Percentiles rank a stretch among this genome's conserved stretches.
Evolutionary conservation across 129 eudicot genomes (phyloP).

Genomic region (Centella asiatica): DNA sequence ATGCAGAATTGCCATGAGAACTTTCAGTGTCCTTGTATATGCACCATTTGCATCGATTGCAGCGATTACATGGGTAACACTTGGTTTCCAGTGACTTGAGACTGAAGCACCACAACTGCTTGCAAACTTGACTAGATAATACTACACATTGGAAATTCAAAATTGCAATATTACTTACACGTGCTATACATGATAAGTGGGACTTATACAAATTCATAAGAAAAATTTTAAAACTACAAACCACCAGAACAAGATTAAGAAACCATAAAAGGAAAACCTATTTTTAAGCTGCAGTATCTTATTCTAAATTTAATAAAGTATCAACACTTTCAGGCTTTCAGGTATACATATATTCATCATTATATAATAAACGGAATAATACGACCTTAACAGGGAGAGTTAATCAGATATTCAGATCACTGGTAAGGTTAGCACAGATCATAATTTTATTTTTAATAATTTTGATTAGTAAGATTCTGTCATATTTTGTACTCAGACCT

Average conservation of each 20-base stretch:
- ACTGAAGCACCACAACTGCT: conserved; percentile 50
- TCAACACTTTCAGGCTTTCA: too few species aligned
- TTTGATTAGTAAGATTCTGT: neutral
- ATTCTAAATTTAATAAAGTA: too few species aligned
- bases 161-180: neutral
- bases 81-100: conserved; percentile 50
- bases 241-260: too few species aligned
- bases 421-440: too few species aligned
- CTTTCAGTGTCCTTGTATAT: conserved; percentile 68
- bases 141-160: conserved; percentile 31
- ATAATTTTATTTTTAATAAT: too few species aligned
- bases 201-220: neutral
- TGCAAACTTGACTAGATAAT: conserved; percentile 51
- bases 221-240: neutral
- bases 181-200: neutral
- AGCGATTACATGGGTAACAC: conserved; percentile 88
- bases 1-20: conserved; percentile 78
- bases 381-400: too few species aligned
- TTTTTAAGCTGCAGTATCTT: too few species aligned
- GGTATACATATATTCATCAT: too few species aligned
- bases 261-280: too few species aligned
- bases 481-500: conserved; percentile 29
- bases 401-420: too few species aligned
- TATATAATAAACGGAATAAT: too few species aligned
- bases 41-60: conserved; percentile 74